Conservation (phyloP, 1,284 basidiomycete species). For the Dichomitus squalens region DNA sequence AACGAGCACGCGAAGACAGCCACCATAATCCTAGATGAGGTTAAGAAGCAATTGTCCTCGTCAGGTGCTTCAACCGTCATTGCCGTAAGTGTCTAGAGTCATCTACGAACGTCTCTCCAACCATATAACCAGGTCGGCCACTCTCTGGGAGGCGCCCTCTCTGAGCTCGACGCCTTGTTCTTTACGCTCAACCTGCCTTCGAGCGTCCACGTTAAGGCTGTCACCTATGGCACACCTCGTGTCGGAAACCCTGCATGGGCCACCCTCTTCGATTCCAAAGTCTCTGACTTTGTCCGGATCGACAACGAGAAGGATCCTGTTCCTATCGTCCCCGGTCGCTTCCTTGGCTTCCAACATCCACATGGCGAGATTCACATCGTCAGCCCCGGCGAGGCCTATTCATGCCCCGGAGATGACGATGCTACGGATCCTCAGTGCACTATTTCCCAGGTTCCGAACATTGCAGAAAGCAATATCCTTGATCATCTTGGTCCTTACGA, state of each 20-base stretch:
- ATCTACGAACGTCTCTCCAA: background rate
- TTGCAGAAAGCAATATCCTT: slow-evolving; percentile 44
- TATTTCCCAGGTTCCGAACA: slow-evolving; percentile 45
- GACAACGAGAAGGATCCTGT: slow-evolving; percentile 41
- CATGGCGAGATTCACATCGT: slow-evolving; percentile 41
- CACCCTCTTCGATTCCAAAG: slow-evolving; percentile 33
- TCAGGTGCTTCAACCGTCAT: slow-evolving; percentile 38
- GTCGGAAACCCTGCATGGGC: slow-evolving; percentile 39
- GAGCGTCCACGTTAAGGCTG: slow-evolving; percentile 36
- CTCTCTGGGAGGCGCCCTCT: slow-evolving; percentile 43
- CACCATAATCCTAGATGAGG: slow-evolving; percentile 37
- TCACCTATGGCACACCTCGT: slow-evolving; percentile 44
- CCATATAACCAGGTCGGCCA: slow-evolving; percentile 35
- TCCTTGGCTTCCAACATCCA: slow-evolving; percentile 40
- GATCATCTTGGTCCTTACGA: slow-evolving; percentile 59
- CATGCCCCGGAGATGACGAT: slow-evolving; percentile 46
- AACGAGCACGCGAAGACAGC: slow-evolving; percentile 48
- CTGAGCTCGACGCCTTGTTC: slow-evolving; percentile 41
- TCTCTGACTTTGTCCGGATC: slow-evolving; percentile 37
- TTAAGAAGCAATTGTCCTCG: slow-evolving; percentile 37
- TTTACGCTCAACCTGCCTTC: slow-evolving; percentile 40
- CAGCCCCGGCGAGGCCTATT: slow-evolving; percentile 26
- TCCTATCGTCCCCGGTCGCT: slow-evolving; percentile 41
- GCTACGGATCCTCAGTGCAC: slow-evolving; percentile 48
- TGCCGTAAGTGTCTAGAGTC: slow-evolving; percentile 28